Evolutionary conservation across 495 filamentous ascomycete genomes (phyloP).

Genomic region (Umbilicaria muhlenbergii): DNA sequence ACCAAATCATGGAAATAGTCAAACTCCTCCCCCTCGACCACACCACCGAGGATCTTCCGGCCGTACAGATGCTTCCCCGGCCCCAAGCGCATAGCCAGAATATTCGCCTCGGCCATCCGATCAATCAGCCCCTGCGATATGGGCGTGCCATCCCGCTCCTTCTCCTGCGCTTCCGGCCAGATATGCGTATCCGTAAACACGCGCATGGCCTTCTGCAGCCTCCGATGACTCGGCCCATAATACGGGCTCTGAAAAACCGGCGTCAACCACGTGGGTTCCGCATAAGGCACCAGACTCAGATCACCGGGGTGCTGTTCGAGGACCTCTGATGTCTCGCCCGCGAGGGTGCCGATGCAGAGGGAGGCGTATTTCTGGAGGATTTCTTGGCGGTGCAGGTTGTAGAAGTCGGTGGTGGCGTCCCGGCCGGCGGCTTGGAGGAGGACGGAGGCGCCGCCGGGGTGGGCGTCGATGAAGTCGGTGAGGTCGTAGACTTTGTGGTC

Average conservation of each 20-base stretch:
- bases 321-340: slow-evolving; percentile 60
- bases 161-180: slow-evolving; percentile 59
- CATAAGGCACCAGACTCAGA: slow-evolving; percentile 62
- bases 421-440: slow-evolving; percentile 77
- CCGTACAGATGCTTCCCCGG: slow-evolving; percentile 73
- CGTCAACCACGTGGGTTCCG: slow-evolving; percentile 66
- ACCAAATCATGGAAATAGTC: slow-evolving; percentile 82
- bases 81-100: slow-evolving; percentile 70
- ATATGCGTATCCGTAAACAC: slow-evolving; percentile 58
- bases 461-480: slow-evolving; percentile 44
- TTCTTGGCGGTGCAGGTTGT: slow-evolving; percentile 12
- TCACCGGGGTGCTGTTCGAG: slow-evolving; percentile 55
- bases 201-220: slow-evolving; percentile 55
- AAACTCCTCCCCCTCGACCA: slow-evolving; percentile 62
- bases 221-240: slow-evolving; percentile 61
- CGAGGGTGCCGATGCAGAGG: slow-evolving; percentile 61
- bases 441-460: slow-evolving; percentile 62
- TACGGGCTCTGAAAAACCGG: slow-evolving; percentile 71
- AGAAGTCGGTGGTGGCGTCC: slow-evolving; percentile 74
- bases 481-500: slow-evolving; percentile 69
- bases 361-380: slow-evolving; percentile 56
- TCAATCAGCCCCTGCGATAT: slow-evolving; percentile 68
- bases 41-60: slow-evolving; percentile 49
- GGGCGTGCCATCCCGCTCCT: slow-evolving; percentile 58
- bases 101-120: slow-evolving; percentile 53